Conservation (phyloP, 495 filamentous ascomycete genomes). For the Penicillium atrosanguineum region DNA sequence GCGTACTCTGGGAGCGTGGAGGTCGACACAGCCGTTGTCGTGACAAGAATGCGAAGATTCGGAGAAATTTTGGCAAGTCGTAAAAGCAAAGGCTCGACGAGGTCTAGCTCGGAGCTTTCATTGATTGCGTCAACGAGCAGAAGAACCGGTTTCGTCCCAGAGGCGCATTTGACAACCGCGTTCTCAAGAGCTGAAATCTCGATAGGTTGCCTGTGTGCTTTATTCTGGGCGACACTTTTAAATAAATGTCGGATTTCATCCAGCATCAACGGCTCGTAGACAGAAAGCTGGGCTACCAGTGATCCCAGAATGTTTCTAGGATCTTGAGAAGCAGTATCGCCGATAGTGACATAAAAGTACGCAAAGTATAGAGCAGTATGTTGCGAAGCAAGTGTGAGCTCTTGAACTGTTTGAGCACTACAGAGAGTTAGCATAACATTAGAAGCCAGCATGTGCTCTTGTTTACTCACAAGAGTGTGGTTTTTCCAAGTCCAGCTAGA, state of each 20-base stretch:
- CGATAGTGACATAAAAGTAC: slow-evolving; percentile 25
- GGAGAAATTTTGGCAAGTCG: slow-evolving; percentile 7
- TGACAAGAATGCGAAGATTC: slow-evolving; percentile 20
- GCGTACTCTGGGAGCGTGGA: background rate
- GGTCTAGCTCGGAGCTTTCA: slow-evolving; percentile 14
- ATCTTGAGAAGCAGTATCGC: slow-evolving; percentile 18
- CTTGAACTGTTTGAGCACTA: slow-evolving; percentile 21
- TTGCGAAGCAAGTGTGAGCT: slow-evolving; percentile 10
- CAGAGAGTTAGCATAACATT: background rate
- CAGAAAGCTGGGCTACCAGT: slow-evolving; percentile 19
- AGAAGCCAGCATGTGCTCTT: background rate
- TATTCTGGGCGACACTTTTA: slow-evolving; percentile 12
- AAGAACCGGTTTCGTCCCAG: slow-evolving; percentile 2
- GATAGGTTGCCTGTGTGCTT: slow-evolving; percentile 15
- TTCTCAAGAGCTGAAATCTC: slow-evolving; percentile 17
- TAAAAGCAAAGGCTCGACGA: slow-evolving; percentile 13
- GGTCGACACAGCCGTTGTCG: slow-evolving; percentile 8
- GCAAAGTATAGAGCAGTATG: slow-evolving; percentile 8
- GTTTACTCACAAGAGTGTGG: slow-evolving; percentile 20
- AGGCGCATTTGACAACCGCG: slow-evolving; percentile 14
- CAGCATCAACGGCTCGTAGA: slow-evolving; percentile 11
- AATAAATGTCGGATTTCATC: slow-evolving; percentile 11
- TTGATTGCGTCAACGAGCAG: slow-evolving; percentile 22
- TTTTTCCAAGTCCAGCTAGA: slow-evolving; percentile 24
- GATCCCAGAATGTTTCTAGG: slow-evolving; percentile 20